Evolutionary conservation across 371 early-diverging fungal species (phyloP).

Genomic region (Sporodiniella umbellata): DNA sequence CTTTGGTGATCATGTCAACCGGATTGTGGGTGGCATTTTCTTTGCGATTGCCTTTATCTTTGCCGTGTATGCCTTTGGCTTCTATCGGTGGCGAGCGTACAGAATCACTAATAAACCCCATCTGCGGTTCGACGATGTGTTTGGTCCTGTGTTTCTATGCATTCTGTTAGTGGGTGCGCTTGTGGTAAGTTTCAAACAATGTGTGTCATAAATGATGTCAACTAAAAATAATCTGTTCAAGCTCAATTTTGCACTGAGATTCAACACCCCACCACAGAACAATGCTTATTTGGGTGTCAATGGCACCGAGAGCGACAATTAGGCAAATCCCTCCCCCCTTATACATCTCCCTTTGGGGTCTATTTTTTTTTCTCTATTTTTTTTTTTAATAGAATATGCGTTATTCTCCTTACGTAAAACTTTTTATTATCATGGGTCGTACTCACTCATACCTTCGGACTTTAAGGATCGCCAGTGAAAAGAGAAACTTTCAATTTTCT

Average conservation of each 20-base stretch:
- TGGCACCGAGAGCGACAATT: conserved; percentile 1
- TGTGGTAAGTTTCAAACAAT: conserved; percentile 57
- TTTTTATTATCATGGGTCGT: too few relatives aligned
- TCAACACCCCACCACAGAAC: conserved; percentile 2
- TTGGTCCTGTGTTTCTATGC: conserved; percentile 81
- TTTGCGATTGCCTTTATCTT: conserved; percentile 70
- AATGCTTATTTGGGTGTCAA: conserved; percentile 14
- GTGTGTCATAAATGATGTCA: neutral
- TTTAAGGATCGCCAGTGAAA: neutral
- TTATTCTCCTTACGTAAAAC: too few relatives aligned
- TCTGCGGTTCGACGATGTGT: conserved; percentile 58
- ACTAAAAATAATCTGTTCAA: conserved; percentile 3
- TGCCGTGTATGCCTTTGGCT: conserved; percentile 76
- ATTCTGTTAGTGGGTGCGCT: conserved; percentile 76
- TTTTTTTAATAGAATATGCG: too few relatives aligned
- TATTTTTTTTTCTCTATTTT: too few relatives aligned
- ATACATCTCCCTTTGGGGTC: too few relatives aligned
- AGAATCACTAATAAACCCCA: conserved; percentile 45
- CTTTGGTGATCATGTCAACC: conserved; percentile 66
- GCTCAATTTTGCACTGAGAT: conserved; percentile 27
- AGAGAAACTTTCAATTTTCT: conserved; percentile 3
- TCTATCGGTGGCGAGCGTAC: conserved; percentile 86
- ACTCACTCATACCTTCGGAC: too few relatives aligned
- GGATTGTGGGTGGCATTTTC: conserved; percentile 64
- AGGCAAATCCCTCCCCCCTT: too few relatives aligned